Percentiles rank a stretch among this genome's conserved stretches.
These are phyloP conservation scores for Loxodes magnus DNA, from an alignment of 73 alveolate species.

Conservation along the genomic window DNA sequence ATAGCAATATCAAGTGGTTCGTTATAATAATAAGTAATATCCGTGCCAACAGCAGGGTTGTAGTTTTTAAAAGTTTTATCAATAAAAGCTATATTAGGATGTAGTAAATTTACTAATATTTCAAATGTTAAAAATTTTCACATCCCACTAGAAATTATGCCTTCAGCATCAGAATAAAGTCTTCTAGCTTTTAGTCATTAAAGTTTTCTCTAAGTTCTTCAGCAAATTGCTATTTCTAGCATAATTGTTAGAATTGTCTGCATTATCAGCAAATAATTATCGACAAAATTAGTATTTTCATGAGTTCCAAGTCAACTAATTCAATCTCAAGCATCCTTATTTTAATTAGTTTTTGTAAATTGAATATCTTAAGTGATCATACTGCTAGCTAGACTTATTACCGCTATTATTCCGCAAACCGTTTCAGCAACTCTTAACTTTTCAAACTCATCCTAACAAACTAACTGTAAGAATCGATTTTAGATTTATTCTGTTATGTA, in stretches of 20 bases:
- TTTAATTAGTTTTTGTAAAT: not conserved
- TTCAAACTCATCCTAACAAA: too few relatives aligned
- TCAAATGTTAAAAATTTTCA: not conserved
- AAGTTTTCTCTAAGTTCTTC: constrained; percentile 1
- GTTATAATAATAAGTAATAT: not conserved
- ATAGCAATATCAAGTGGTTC: not conserved
- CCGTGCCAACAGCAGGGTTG: not conserved
- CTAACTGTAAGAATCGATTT: too few relatives aligned
- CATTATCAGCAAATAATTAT: not conserved
- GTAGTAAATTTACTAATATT: not conserved
- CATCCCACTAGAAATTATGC: not conserved
- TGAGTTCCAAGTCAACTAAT: too few relatives aligned
- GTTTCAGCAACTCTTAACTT: constrained; percentile 3
- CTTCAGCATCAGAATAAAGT: constrained; percentile 1
- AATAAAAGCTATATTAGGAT: not conserved
- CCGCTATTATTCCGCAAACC: not conserved
- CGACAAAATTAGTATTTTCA: not conserved
- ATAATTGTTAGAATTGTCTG: not conserved
- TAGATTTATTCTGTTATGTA: too few relatives aligned
- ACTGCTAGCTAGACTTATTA: not conserved
- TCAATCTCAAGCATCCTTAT: too few relatives aligned
- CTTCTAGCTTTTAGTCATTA: constrained; percentile 4
- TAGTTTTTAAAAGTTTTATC: not conserved
- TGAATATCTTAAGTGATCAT: not conserved
- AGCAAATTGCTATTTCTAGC: not conserved